These are phyloP conservation scores for Noccaea bulbosa DNA, from an alignment of 345 rosid species.

Conservation along the genomic window DNA sequence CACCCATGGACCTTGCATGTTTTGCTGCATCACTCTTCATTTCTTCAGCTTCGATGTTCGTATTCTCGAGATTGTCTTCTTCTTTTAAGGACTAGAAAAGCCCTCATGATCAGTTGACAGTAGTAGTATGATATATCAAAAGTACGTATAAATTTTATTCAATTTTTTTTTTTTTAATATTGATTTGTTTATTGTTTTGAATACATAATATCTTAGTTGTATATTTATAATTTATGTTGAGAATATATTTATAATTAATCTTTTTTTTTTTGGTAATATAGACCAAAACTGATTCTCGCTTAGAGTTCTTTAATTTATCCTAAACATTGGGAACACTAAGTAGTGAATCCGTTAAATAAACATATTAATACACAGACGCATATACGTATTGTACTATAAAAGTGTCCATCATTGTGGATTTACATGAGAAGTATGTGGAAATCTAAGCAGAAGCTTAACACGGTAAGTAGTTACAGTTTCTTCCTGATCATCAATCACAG, in stretches of 20 bases:
- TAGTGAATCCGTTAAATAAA: background rate
- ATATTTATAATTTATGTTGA: background rate
- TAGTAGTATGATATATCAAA: background rate
- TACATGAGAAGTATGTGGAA: constrained; percentile 57
- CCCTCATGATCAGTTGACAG: background rate
- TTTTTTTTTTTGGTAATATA: too few relatives aligned
- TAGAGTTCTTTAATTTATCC: background rate
- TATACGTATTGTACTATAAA: background rate
- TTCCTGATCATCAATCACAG: constrained; percentile 35
- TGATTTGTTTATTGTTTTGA: background rate
- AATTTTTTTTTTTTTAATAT: background rate
- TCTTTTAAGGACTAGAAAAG: background rate
- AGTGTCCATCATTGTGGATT: constrained; percentile 52
- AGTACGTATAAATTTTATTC: background rate
- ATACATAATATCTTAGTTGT: background rate
- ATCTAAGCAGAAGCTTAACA: constrained; percentile 72
- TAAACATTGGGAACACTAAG: background rate
- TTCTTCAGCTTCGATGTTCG: constrained; percentile 61
- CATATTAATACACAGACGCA: background rate
- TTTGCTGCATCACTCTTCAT: constrained; percentile 64
- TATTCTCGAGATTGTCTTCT: constrained; percentile 59
- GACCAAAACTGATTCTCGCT: background rate
- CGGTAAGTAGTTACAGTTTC: constrained; percentile 57
- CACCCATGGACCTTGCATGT: constrained; percentile 66
- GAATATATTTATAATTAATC: too few relatives aligned